Conservation (phyloP, 2,329 filamentous ascomycete species). For the Fusarium lateritium region DNA sequence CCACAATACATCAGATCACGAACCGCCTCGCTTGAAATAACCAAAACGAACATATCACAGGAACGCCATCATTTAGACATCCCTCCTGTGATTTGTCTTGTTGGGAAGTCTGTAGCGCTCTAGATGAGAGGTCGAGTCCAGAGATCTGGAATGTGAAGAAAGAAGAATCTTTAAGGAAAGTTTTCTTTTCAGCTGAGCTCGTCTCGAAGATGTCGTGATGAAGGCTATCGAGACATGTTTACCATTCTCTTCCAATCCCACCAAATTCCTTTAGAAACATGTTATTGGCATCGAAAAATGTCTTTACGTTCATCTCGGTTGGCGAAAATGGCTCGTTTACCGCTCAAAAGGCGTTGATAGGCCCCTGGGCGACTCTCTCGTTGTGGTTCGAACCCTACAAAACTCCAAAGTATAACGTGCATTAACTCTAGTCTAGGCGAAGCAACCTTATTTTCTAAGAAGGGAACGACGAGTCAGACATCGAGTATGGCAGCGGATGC, state of each 20-base stretch:
- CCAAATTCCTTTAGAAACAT: background rate
- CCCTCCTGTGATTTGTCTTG: background rate
- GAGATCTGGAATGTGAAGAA: slow-evolving; percentile 1
- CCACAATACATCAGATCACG: background rate
- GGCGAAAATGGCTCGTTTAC: background rate
- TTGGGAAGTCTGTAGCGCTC: background rate
- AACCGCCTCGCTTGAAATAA: background rate
- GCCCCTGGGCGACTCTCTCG: background rate
- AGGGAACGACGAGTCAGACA: too few species aligned
- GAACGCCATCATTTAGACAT: background rate
- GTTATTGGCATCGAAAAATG: background rate
- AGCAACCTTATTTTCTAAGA: too few species aligned
- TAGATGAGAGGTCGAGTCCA: background rate
- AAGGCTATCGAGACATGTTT: background rate
- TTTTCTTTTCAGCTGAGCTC: background rate
- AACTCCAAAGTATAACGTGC: background rate
- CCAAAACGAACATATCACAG: background rate
- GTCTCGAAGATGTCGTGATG: background rate
- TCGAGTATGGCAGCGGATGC: too few species aligned
- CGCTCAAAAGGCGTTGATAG: too few species aligned
- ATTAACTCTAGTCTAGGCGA: background rate
- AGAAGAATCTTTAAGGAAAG: background rate
- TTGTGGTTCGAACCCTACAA: background rate
- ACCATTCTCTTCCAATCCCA: background rate
- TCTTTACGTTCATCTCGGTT: background rate